These are phyloP conservation scores for Neoscytalidium dimidiatum DNA, from an alignment of 2,329 filamentous ascomycete genomes.

Conservation along the genomic window DNA sequence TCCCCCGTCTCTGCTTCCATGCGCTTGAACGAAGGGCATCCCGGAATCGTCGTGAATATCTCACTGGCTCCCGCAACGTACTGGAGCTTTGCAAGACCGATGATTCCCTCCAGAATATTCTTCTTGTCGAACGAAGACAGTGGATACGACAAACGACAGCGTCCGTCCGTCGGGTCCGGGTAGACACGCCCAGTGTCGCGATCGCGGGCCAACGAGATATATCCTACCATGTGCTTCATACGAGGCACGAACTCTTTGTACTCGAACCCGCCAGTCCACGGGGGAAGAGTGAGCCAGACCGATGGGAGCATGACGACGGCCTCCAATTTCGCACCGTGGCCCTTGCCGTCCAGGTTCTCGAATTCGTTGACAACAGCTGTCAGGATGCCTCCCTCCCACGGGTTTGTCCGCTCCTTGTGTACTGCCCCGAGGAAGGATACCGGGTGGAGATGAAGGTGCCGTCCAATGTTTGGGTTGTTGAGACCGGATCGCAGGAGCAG, in stretches of 20 bases:
- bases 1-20: constrained; percentile 19
- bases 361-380: constrained; percentile 76
- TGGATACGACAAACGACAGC: constrained; percentile 57
- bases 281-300: constrained; percentile 61
- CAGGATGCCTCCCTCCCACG: constrained; percentile 71
- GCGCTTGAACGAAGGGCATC: constrained; percentile 61
- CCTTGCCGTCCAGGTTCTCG: constrained; percentile 76
- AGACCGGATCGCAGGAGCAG: constrained; percentile 77
- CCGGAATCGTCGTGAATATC: constrained; percentile 67
- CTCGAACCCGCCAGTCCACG: constrained; percentile 69
- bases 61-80: constrained; percentile 80
- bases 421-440: constrained; percentile 58
- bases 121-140: constrained; percentile 70
- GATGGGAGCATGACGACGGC: constrained; percentile 73
- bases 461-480: constrained; percentile 78
- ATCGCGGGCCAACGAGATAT: constrained; percentile 75
- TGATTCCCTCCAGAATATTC: constrained; percentile 69
- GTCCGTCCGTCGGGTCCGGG: constrained; percentile 65
- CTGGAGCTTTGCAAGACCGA: constrained; percentile 73
- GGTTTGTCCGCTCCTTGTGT: constrained; percentile 69
- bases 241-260: constrained; percentile 72
- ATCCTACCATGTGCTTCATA: constrained; percentile 68
- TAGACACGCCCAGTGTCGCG: constrained; percentile 74
- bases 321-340: constrained; percentile 84
- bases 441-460: constrained; percentile 81